Conservation (phyloP, 2,329 filamentous ascomycete genomes). For the Botrytis pseudocinerea region DNA sequence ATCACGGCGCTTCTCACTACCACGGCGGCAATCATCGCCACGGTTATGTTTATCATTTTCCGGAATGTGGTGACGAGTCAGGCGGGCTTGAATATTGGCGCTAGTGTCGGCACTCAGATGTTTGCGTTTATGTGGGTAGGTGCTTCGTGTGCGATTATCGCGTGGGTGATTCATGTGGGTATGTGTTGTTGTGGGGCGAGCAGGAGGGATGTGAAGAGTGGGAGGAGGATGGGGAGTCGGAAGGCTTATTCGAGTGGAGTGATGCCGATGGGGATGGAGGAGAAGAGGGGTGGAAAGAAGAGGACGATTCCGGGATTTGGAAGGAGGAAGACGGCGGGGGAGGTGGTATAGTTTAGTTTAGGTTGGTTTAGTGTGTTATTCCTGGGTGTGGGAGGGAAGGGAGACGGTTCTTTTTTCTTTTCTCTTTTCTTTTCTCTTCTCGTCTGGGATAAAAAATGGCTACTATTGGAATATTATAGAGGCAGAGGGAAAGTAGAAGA, state of each 20-base stretch:
- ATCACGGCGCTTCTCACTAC: constrained; percentile 66
- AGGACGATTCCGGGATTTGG: constrained; percentile 26
- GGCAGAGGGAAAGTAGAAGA: not conserved
- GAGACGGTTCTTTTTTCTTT: not conserved
- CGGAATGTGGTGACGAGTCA: constrained; percentile 71
- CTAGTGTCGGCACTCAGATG: constrained; percentile 70
- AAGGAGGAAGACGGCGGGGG: constrained; percentile 28
- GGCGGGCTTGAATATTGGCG: constrained; percentile 72
- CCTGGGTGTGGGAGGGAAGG: not conserved
- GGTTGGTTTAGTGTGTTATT: not conserved
- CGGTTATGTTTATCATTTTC: constrained; percentile 82
- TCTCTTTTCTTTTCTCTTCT: not conserved
- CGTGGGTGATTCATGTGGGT: constrained; percentile 71
- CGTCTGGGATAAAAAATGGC: not conserved
- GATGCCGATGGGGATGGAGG: constrained; percentile 27
- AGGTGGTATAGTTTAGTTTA: constrained; percentile 23
- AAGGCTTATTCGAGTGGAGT: constrained; percentile 35
- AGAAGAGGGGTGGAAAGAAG: constrained; percentile 15
- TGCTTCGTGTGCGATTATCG: constrained; percentile 63
- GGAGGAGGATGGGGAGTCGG: constrained; percentile 36
- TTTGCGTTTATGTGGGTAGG: constrained; percentile 90
- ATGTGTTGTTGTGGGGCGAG: constrained; percentile 72
- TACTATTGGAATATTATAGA: not conserved
- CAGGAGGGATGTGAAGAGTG: constrained; percentile 39
- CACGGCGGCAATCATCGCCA: constrained; percentile 72